Evolutionary conservation across 2,329 filamentous ascomycete genomes (phyloP).

Genomic region (Diplocarpon rosae): DNA sequence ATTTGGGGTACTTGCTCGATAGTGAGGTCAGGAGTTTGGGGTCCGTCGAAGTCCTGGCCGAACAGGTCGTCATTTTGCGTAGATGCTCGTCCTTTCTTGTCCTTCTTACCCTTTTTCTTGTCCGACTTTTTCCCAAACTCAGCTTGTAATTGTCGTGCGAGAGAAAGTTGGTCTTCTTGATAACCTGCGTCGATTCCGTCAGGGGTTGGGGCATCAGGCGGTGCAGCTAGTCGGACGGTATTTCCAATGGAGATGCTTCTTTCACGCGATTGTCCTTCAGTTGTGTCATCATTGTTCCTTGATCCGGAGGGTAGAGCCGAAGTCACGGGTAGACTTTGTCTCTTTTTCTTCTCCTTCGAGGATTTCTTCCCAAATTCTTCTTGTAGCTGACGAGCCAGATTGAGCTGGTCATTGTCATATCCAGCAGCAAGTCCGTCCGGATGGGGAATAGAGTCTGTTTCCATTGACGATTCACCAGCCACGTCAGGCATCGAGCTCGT

Average conservation of each 20-base stretch:
- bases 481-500: conserved; percentile 3
- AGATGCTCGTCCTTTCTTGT: conserved; percentile 10
- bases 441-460: conserved; percentile 3
- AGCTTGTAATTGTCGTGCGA: conserved; percentile 21
- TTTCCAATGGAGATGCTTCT: conserved; percentile 21
- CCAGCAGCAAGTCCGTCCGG: conserved; percentile 18
- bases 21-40: not conserved
- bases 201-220: conserved; percentile 1
- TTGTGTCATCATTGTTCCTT: conserved; percentile 12
- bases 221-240: conserved; percentile 1
- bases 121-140: conserved; percentile 20
- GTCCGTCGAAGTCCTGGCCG: conserved; percentile 1
- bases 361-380: conserved; percentile 22
- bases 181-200: conserved; percentile 16
- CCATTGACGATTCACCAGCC: not conserved
- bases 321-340: conserved; percentile 21
- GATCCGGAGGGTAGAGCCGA: conserved; percentile 17
- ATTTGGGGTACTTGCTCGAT: not conserved
- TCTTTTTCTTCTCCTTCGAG: conserved; percentile 26
- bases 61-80: conserved; percentile 11
- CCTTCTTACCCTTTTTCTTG: conserved; percentile 27
- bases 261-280: conserved; percentile 14
- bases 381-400: conserved; percentile 21
- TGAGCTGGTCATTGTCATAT: conserved; percentile 21
- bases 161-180: conserved; percentile 22